phyloP scores from a whole-genome alignment of 1,139 yeast genomes.

The Geotrichum carabidarum region DNA sequence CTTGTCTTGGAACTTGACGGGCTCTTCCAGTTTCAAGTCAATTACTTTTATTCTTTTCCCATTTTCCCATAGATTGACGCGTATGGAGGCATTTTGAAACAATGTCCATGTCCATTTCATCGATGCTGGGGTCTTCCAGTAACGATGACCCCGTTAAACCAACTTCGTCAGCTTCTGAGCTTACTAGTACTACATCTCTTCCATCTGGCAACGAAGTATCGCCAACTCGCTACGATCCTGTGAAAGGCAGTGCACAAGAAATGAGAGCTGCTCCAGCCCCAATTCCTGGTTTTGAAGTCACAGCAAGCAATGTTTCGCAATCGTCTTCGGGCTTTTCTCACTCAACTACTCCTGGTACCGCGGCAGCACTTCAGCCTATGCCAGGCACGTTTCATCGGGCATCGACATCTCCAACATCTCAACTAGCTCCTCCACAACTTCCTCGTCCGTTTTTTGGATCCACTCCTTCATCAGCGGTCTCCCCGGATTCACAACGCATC shows the following conservation, averaged over 20 bases:
- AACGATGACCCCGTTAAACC: conserved; percentile 5
- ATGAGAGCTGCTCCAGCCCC: neutral
- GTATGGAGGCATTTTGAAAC: neutral
- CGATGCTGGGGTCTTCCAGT: conserved; percentile 21
- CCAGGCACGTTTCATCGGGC: conserved; percentile 18
- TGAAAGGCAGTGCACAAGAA: neutral
- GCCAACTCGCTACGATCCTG: conserved; percentile 1
- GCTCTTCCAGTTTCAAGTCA: neutral
- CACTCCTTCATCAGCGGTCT: conserved; percentile 4
- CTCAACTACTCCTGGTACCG: neutral
- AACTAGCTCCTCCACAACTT: conserved; percentile 3
- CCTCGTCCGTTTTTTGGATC: conserved; percentile 1
- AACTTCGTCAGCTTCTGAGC: neutral
- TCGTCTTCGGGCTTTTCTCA: neutral
- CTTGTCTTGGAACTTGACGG: too few relatives aligned
- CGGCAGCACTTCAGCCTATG: conserved; percentile 7
- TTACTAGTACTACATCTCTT: neutral
- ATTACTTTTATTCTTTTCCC: neutral
- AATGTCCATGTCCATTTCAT: conserved; percentile 25
- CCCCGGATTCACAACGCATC: neutral
- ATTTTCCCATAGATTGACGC: neutral
- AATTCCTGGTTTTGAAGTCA: too few relatives aligned
- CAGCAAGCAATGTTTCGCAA: too few relatives aligned
- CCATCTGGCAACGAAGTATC: neutral
- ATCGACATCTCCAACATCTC: conserved; percentile 8